Evolutionary conservation across 2,329 filamentous ascomycete genomes (phyloP), one percentile per base, ranked within the genome.

Genomic region (Hymenoscyphus albidus): DNA sequence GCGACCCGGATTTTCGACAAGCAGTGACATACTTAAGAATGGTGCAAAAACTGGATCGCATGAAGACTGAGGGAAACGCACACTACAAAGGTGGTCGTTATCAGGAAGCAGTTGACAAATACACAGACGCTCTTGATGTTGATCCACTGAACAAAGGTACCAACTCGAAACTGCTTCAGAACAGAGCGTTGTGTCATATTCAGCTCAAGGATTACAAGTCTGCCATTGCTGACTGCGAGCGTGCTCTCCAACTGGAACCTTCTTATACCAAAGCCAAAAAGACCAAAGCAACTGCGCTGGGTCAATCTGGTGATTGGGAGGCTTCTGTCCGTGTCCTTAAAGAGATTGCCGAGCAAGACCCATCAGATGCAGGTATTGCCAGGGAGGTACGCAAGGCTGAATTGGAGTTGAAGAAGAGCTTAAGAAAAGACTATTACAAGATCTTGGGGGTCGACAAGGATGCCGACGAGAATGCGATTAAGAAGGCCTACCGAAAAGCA

Each of bases 361-460:
- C 93, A 1, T 84, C 88, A 68, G 95, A 99, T 76, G 86, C 88
- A 54, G 87, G 84, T 14, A 89, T 98, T 66, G 82, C 85, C 61
- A 93, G 91, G 77, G 95, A 99, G 73, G 87, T 98, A 56, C 89
- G 91, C 64, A 91, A 89, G 73, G 95, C 94, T 1, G 94, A 99
- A 80, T 81, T 97, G 32, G 95, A 99, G 80, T 81, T 98, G 68
- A 99, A 99, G 88, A 98, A 98, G 88, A 91, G 90, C 77, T 90
- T 94, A 79, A 85, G 95, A 67, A 99, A 99, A 79, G 95, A 99
- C 75, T 98, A 97, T 80, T 99, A 99, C 83, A 97, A 97, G 85
- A 97, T 98, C 70, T 86, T 99, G 62, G 91, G 89, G 5, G 81
- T 99, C 9, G 82, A 90, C 64, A 98, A 97, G 82, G 90, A 93